Base-by-base conservation (phyloP, 345 rosid genomes). In the Angophora floribunda region DNA sequence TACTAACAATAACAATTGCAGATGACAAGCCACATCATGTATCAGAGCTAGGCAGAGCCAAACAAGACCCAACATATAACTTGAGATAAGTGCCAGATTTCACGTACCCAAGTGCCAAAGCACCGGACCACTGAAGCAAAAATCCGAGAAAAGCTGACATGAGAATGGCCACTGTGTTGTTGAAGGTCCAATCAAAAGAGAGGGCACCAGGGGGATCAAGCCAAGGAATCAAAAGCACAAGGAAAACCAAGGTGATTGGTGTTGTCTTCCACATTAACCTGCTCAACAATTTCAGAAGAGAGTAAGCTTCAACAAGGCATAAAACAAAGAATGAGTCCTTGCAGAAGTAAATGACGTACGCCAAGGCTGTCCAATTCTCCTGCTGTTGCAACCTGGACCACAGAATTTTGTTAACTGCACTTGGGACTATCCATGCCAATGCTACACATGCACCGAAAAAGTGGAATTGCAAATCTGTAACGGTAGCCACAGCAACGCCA, bases 221-320 rank as follows among this genome's bases (percentile, higher is more conserved):
- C 94, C 95, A 95, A 3, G 99, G 99, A 90, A 98, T 93, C 94
- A 98, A 90, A 4, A 96, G 88, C 50, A 94, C 95, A 51, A 98
- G 97, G 91, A 95, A 98, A 91, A 95, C 90, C 90, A 98, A 91
- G 86, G 98, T 97, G 90, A 98, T 93, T 17, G 99, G 99, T 2
- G 99, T 96, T 22, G 99, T 98, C 93, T 94, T 97, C 99, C 99
- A 98, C 99, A 97, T 98, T 89, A 98, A 95, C 93, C 99, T 98
- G 93, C 89, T 86, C 80, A 87, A 88, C 41, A 82, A 90, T 86
- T 87, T 86, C 85, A 24, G 61, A 41, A 85, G 61, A 85, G 28
- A 11, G 26, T 75, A 75, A 75, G 82, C 44, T 30, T 51, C 55
- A 57, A 85, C 87, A 85, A 85, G 61, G 61, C 5, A 24, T 10